Evolutionary conservation across 345 rosid species (phyloP), one percentile per base, ranked within the genome.

Genomic region (Ceriops zippeliana): DNA sequence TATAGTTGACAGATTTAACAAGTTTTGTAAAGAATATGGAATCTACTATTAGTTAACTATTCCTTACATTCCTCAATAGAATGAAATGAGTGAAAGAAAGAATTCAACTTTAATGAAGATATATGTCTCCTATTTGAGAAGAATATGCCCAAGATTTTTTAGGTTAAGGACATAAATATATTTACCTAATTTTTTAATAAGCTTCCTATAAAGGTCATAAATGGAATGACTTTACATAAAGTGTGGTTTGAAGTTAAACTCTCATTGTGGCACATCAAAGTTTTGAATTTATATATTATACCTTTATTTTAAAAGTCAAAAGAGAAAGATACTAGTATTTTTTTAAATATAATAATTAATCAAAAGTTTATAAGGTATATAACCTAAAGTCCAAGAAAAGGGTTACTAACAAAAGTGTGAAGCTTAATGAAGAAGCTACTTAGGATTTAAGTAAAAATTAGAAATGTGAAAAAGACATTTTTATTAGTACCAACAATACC

Each of bases 31-130:
- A 0, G 21, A 52, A 21, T 19, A 0, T 5, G 22, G 1, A 5
- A 49, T 70, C 3, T 2, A 22, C 0, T 52, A 52, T 8, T 52
- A 70, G 35, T 8, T 70, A 0, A 62, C 24, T 2, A 10, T 70
- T 10, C 2, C 0, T 5, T 64, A 57, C 24, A 26, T 53, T 4
- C 69, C 32, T 17, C 1, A 72, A 13, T 47, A 57, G 46, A 57
- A 64, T 46, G 32, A 19, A 4, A 28, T 57, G 2, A 52, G 30
- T 4, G 21, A 57, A 15, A 64, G 47, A 28, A 72, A 49, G 5
- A 70, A 62, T 16, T 17, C 26, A 28, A 52, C 38, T 0, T 1
- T 62, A 0, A 35, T 70, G 66, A 37, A 70, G 26, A 70, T 70
- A 61, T 13, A 11, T 51, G 61, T 37, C 52, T 32, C 26, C 0